Conservation (phyloP, 345 rosid genomes). For the Abelmoschus esculentus region DNA sequence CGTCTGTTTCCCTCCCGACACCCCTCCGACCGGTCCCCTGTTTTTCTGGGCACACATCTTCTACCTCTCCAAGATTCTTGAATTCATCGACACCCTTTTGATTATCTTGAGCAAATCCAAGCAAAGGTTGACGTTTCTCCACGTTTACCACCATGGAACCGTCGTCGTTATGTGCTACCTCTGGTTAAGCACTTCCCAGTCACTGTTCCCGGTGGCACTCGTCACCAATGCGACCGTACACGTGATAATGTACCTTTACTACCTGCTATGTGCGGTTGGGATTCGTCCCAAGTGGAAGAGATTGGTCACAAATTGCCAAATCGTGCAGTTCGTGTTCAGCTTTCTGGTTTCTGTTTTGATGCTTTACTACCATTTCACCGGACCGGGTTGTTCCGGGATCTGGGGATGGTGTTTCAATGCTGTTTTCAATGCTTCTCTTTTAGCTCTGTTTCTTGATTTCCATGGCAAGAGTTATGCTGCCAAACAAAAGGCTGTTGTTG, state of each 20-base stretch:
- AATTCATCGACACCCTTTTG: slow-evolving; percentile 51
- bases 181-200: slow-evolving; percentile 50
- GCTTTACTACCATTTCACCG: slow-evolving; percentile 40
- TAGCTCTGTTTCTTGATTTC: slow-evolving; percentile 56
- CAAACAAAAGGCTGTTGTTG: neutral
- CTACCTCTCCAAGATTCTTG: slow-evolving; percentile 61
- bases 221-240: slow-evolving; percentile 55
- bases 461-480: slow-evolving; percentile 42
- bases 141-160: slow-evolving; percentile 72
- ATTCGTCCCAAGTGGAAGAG: slow-evolving; percentile 69
- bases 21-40: slow-evolving; percentile 39
- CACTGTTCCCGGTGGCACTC: slow-evolving; percentile 54
- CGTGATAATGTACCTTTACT: slow-evolving; percentile 64
- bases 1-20: slow-evolving; percentile 46
- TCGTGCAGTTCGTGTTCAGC: slow-evolving; percentile 63
- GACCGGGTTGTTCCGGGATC: slow-evolving; percentile 59
- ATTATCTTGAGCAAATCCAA: slow-evolving; percentile 43
- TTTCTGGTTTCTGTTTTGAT: slow-evolving; percentile 42
- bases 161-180: slow-evolving; percentile 68
- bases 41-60: slow-evolving; percentile 72
- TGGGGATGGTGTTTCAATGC: slow-evolving; percentile 64
- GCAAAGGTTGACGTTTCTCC: slow-evolving; percentile 70
- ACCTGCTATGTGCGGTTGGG: slow-evolving; percentile 50
- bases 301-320: slow-evolving; percentile 65
- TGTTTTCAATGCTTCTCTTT: slow-evolving; percentile 53